Percentiles rank a stretch among this genome's conserved stretches.
Evolutionary conservation across 2,329 filamentous ascomycete species (phyloP).

Genomic region (Helotiales sp.): DNA sequence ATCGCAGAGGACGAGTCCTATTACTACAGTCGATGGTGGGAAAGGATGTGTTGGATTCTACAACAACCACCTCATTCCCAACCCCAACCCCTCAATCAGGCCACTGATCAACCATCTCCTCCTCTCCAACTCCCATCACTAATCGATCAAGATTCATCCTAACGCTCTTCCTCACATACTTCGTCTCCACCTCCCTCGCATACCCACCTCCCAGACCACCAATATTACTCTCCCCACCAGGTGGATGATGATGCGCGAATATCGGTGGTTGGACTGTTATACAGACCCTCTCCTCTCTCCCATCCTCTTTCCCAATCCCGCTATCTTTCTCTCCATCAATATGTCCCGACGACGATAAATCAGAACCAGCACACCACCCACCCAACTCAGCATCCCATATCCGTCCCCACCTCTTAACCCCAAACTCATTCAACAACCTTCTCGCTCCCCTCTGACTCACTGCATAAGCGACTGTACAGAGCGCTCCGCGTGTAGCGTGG

Average conservation of each 20-base stretch:
- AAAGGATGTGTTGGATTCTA: too few species aligned
- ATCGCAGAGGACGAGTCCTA: too few species aligned
- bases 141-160: constrained; percentile 22
- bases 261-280: constrained; percentile 20
- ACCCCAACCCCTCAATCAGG: constrained; percentile 10
- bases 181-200: constrained; percentile 21
- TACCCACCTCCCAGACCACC: constrained; percentile 21
- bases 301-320: not conserved
- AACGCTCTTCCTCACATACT: constrained; percentile 22
- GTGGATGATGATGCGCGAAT: constrained; percentile 24
- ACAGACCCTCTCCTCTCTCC: constrained; percentile 16
- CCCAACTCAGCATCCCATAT: constrained; percentile 23
- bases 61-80: not conserved
- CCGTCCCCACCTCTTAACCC: constrained; percentile 17
- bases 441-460: constrained; percentile 21
- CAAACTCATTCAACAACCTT: constrained; percentile 18
- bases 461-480: constrained; percentile 24
- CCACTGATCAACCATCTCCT: constrained; percentile 22
- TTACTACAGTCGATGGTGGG: too few species aligned
- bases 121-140: constrained; percentile 8
- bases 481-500: constrained; percentile 15
- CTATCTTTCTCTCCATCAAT: not conserved
- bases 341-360: not conserved
- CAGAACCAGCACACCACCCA: constrained; percentile 20
- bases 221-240: constrained; percentile 22